Percentiles rank a stretch among this genome's conserved stretches.
Conservation (phyloP, 164 flowering plant genomes). For the Houttuynia cordata region DNA sequence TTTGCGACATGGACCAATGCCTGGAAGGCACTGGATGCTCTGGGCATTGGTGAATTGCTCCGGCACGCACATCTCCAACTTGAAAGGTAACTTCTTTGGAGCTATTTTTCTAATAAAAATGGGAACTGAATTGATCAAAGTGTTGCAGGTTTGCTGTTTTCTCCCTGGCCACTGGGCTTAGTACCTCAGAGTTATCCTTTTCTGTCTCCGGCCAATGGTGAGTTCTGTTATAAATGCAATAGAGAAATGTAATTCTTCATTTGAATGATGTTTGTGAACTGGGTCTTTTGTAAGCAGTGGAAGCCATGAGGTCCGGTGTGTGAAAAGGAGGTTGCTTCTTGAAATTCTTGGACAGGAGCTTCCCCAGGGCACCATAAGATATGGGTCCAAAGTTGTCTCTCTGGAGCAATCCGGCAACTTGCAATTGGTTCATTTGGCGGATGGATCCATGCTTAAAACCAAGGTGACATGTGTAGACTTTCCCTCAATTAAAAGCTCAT, state of each 20-base stretch:
- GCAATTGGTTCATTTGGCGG: slow-evolving; percentile 50
- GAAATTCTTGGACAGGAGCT: slow-evolving; percentile 52
- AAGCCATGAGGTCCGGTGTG: slow-evolving; percentile 32
- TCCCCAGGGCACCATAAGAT: slow-evolving; percentile 55
- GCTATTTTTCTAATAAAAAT: neutral
- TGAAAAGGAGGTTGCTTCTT: slow-evolving; percentile 36
- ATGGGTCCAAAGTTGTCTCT: slow-evolving; percentile 48
- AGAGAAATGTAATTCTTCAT: neutral
- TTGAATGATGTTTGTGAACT: too few species aligned
- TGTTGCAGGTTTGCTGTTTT: slow-evolving; percentile 1
- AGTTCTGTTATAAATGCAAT: neutral
- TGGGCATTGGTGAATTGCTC: slow-evolving; percentile 41
- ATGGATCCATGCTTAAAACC: slow-evolving; percentile 42
- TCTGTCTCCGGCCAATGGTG: slow-evolving; percentile 15
- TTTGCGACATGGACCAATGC: slow-evolving; percentile 43
- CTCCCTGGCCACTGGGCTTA: slow-evolving; percentile 14
- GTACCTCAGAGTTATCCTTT: slow-evolving; percentile 9
- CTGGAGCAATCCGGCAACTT: slow-evolving; percentile 32
- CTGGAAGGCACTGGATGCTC: slow-evolving; percentile 61
- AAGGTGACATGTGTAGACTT: slow-evolving; percentile 29
- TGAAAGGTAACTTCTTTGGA: slow-evolving; percentile 16
- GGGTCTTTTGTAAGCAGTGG: slow-evolving; percentile 15
- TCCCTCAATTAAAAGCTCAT: neutral
- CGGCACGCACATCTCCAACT: slow-evolving; percentile 26
- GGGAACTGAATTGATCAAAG: neutral